These are phyloP conservation scores for Jackrogersella multiformis DNA, from an alignment of 495 filamentous ascomycete genomes.

Conservation along the genomic window DNA sequence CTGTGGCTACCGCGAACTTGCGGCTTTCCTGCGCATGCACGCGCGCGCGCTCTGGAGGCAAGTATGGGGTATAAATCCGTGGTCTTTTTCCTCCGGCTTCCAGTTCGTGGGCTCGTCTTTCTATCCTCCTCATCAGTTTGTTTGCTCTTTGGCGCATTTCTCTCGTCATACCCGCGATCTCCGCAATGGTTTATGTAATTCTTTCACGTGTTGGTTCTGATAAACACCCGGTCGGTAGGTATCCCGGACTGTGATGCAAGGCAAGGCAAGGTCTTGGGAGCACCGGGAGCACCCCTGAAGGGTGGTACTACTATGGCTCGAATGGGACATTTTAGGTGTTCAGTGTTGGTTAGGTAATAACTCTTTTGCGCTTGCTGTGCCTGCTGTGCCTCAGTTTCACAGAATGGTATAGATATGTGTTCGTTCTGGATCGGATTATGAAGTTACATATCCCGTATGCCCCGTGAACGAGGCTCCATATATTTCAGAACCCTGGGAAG, in stretches of 20 bases:
- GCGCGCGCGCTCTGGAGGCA: neutral
- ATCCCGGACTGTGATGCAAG: neutral
- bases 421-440: conserved; percentile 9
- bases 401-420: neutral
- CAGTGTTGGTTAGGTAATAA: neutral
- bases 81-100: neutral
- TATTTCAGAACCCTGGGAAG: conserved; percentile 26
- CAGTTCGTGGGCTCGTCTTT: neutral
- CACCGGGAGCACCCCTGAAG: neutral
- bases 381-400: neutral
- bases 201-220: neutral
- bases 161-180: neutral
- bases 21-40: conserved; percentile 5
- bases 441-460: conserved; percentile 17
- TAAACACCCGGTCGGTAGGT: neutral
- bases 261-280: neutral
- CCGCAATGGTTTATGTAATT: neutral
- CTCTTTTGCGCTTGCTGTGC: neutral
- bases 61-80: conserved; percentile 14
- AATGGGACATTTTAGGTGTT: neutral
- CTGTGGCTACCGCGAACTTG: neutral
- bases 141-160: neutral
- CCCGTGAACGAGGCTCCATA: neutral
- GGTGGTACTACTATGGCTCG: neutral
- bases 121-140: neutral